A percentile compares a stretch with the other conserved stretches of the same genome.
Evolutionary conservation across 140 eudicot genomes (phyloP).

Genomic region (Erigeron philadelphicus): DNA sequence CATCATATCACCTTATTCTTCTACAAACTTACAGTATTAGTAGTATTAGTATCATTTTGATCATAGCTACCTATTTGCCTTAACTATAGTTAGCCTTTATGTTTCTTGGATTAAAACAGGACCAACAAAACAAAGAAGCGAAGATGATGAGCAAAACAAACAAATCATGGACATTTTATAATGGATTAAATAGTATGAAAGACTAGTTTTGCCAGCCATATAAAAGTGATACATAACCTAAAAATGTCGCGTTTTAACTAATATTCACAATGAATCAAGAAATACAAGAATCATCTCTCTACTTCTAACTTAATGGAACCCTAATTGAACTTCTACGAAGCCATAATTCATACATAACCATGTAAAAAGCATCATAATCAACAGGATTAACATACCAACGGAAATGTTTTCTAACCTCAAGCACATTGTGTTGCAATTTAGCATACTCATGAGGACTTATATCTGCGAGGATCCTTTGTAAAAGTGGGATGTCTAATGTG

Average conservation of each 20-base stretch:
- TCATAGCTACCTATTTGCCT: slow-evolving; percentile 1
- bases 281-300: slow-evolving; percentile 16
- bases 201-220: background rate
- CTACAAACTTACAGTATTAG: slow-evolving; percentile 6
- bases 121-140: background rate
- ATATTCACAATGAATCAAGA: slow-evolving; percentile 33
- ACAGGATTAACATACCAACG: slow-evolving; percentile 65
- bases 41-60: slow-evolving; percentile 13
- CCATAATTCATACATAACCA: slow-evolving; percentile 92
- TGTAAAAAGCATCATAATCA: slow-evolving; percentile 73
- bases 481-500: slow-evolving; percentile 61
- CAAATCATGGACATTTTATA: background rate
- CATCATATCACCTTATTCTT: slow-evolving; percentile 21
- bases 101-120: no score
- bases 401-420: slow-evolving; percentile 64
- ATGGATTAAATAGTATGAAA: background rate
- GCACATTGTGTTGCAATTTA: slow-evolving; percentile 43
- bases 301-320: slow-evolving; percentile 29
- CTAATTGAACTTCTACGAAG: slow-evolving; percentile 56
- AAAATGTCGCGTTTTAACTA: slow-evolving; percentile 2
- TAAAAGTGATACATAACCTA: background rate
- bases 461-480: slow-evolving; percentile 50
- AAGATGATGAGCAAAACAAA: no score
- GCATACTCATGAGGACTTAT: slow-evolving; percentile 42
- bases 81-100: background rate